These are phyloP conservation scores for Ulmus americana DNA, from an alignment of 331 rosid genomes.

Conservation along the genomic window DNA sequence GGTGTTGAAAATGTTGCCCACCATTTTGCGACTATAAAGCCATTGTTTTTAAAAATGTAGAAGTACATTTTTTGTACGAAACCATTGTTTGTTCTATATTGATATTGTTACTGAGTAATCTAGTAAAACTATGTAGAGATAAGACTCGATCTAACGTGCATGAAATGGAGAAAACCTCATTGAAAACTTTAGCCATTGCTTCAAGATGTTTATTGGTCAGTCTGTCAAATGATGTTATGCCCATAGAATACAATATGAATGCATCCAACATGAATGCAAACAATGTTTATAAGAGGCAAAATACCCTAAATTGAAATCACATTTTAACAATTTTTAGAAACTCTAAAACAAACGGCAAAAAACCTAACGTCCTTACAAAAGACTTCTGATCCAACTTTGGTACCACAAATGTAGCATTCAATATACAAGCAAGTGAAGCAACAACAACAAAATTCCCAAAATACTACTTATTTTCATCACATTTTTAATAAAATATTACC, in stretches of 20 bases:
- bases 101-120: conserved; percentile 20
- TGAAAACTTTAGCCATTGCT: conserved; percentile 72
- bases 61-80: no score
- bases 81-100: no score
- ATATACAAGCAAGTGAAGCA: conserved; percentile 78
- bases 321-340: no score
- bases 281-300: no score
- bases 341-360: no score
- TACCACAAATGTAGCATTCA: conserved; percentile 91
- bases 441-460: conserved; percentile 95
- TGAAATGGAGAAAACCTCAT: conserved; percentile 43
- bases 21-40: no score
- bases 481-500: no score
- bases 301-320: no score
- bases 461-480: no score
- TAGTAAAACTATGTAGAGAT: neutral
- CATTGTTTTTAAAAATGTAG: no score
- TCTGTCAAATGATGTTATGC: conserved; percentile 39
- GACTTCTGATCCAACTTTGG: conserved; percentile 91
- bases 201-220: conserved; percentile 66
- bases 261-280: conserved; percentile 15
- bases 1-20: no score
- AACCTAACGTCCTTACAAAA: conserved; percentile 96
- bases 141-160: neutral
- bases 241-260: conserved; percentile 37